Evolutionary conservation across 1,139 yeast genomes (phyloP).

Genomic region (Chernovozyma aurita): DNA sequence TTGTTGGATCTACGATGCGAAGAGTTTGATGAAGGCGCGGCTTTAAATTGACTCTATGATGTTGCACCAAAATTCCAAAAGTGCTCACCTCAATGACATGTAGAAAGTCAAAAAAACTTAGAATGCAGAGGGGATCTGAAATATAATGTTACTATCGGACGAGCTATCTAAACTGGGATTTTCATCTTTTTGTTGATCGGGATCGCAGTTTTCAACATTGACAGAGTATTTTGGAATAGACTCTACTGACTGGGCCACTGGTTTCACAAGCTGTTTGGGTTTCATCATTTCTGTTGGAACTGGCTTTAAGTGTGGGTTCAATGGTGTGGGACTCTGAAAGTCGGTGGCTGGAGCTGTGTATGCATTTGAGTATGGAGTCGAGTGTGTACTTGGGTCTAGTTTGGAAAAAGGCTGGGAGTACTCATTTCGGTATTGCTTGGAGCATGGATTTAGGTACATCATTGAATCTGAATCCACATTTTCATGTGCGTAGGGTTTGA

Average conservation of each 20-base stretch:
- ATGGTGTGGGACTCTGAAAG: no score
- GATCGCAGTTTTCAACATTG: neutral
- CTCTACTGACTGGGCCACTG: neutral
- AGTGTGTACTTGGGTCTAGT: neutral
- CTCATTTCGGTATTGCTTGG: slow-evolving; percentile 1
- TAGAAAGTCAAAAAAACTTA: no score
- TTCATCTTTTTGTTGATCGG: neutral
- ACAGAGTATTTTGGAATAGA: neutral
- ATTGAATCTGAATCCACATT: slow-evolving; percentile 8
- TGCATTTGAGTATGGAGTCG: neutral
- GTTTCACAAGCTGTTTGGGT: no score
- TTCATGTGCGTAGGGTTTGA: slow-evolving; percentile 1
- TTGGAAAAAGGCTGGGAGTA: neutral
- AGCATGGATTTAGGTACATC: slow-evolving; percentile 5
- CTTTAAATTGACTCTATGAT: no score
- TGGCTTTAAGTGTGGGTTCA: no score
- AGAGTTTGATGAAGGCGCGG: no score
- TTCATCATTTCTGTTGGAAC: no score
- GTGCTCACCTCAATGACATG: no score
- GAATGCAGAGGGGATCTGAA: slow-evolving; percentile 4
- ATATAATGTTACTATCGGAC: slow-evolving; percentile 4
- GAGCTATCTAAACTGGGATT: slow-evolving; percentile 1
- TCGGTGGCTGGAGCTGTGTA: neutral
- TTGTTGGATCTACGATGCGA: no score
- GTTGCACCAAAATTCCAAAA: no score